Evolutionary conservation across 2,329 filamentous ascomycete genomes (phyloP).

Genomic region (Talaromyces rugulosus): DNA sequence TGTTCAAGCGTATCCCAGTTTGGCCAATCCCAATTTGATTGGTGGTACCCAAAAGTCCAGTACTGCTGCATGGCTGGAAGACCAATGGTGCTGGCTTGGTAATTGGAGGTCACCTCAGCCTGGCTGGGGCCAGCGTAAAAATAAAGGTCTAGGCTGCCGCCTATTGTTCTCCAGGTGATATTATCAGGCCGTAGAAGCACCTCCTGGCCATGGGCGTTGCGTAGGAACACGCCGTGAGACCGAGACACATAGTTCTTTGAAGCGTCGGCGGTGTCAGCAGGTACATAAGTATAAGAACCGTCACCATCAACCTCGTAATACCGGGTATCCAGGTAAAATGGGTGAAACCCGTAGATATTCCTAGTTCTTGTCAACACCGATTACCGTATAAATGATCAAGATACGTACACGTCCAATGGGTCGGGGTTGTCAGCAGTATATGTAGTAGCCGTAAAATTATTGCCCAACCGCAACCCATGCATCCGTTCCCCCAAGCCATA

Average conservation of each 20-base stretch:
- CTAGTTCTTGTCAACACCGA: conserved; percentile 13
- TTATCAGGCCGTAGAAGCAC: conserved; percentile 60
- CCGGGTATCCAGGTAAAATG: conserved; percentile 74
- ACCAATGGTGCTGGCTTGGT: conserved; percentile 63
- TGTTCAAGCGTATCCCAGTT: conserved; percentile 66
- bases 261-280: conserved; percentile 46
- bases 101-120: conserved; percentile 61
- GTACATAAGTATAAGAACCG: background rate
- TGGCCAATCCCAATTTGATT: conserved; percentile 77
- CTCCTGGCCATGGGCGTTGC: conserved; percentile 75
- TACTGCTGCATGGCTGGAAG: conserved; percentile 77
- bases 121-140: conserved; percentile 71
- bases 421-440: conserved; percentile 67
- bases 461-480: conserved; percentile 64
- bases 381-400: background rate
- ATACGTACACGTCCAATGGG: conserved; percentile 33
- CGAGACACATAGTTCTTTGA: conserved; percentile 57
- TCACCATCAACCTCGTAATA: conserved; percentile 46
- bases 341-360: conserved; percentile 73
- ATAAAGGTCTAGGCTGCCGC: conserved; percentile 76
- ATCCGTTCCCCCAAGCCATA: conserved; percentile 74
- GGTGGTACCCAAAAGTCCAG: conserved; percentile 76
- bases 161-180: conserved; percentile 69
- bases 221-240: conserved; percentile 72
- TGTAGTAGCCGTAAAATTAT: conserved; percentile 66